Percentiles rank a stretch among this genome's conserved stretches.
phyloP scores from a whole-genome alignment of 1,139 yeast genomes.

The Lodderomyces jiufengensis region DNA sequence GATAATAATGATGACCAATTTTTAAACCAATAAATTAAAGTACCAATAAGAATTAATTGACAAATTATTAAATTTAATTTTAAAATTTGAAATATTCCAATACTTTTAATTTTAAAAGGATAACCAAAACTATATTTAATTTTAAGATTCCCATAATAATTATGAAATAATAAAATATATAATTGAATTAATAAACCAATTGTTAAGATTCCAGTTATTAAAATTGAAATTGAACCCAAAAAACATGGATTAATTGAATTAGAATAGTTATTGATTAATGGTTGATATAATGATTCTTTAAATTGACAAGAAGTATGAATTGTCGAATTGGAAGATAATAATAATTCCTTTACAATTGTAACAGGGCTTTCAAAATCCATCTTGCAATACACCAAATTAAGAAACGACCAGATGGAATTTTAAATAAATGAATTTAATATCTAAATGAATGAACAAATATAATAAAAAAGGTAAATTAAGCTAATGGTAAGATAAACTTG shows the following conservation, averaged over 20 bases:
- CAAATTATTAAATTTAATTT: constrained; percentile 22
- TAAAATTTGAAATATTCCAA: constrained; percentile 24
- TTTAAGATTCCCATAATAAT: constrained; percentile 24
- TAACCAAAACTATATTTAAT: constrained; percentile 32
- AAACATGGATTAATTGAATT: constrained; percentile 32
- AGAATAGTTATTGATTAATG: constrained; percentile 14
- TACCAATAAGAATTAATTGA: constrained; percentile 19
- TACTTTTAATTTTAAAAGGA: constrained; percentile 23
- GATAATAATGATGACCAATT: constrained; percentile 11
- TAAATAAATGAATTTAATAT: too few species aligned
- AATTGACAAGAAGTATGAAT: background rate
- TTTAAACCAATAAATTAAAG: constrained; percentile 15
- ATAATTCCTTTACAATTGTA: too few species aligned
- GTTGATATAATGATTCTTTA: constrained; percentile 18
- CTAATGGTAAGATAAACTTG: too few species aligned
- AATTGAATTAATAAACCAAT: constrained; percentile 17
- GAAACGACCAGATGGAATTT: too few species aligned
- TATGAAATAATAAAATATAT: constrained; percentile 16
- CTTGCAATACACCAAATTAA: too few species aligned
- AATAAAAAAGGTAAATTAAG: too few species aligned
- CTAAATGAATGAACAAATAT: too few species aligned
- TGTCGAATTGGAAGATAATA: too few species aligned
- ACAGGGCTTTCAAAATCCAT: too few species aligned
- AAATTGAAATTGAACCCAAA: constrained; percentile 18
- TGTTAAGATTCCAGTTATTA: constrained; percentile 12